Percentiles rank a stretch among this genome's conserved stretches.
phyloP scores from a whole-genome alignment of 2,329 filamentous ascomycete genomes.

The Didymella keratinophila region DNA sequence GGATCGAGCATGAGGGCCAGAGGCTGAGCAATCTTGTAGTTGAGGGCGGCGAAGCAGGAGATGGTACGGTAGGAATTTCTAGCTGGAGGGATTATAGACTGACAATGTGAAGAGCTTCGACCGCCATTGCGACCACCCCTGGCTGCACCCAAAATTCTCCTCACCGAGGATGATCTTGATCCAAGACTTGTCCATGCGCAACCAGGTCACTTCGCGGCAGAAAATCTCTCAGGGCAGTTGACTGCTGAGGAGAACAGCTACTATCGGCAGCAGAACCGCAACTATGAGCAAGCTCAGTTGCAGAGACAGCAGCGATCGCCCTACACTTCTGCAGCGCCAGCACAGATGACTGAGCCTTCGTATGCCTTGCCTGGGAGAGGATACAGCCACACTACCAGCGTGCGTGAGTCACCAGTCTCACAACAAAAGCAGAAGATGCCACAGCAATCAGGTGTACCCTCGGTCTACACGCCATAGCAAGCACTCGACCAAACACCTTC shows the following conservation, averaged over 20 bases:
- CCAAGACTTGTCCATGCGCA: constrained; percentile 23
- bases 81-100: neutral
- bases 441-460: neutral
- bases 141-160: neutral
- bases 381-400: neutral
- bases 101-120: neutral
- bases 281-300: neutral
- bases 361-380: neutral
- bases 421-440: neutral
- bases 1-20: constrained; percentile 12
- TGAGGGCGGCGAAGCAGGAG: neutral
- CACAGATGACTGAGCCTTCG: neutral
- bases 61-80: neutral
- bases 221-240: constrained; percentile 3
- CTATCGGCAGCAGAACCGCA: constrained; percentile 15
- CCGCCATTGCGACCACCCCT: neutral
- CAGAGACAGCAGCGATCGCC: neutral
- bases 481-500: neutral
- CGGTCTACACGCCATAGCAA: neutral
- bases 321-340: neutral
- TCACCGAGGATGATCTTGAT: constrained; percentile 15
- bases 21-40: neutral
- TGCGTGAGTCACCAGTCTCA: neutral
- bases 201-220: constrained; percentile 17
- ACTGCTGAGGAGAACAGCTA: constrained; percentile 17